Conservation (phyloP, 2,329 filamentous ascomycete species). For the Canariomyces notabilis region DNA sequence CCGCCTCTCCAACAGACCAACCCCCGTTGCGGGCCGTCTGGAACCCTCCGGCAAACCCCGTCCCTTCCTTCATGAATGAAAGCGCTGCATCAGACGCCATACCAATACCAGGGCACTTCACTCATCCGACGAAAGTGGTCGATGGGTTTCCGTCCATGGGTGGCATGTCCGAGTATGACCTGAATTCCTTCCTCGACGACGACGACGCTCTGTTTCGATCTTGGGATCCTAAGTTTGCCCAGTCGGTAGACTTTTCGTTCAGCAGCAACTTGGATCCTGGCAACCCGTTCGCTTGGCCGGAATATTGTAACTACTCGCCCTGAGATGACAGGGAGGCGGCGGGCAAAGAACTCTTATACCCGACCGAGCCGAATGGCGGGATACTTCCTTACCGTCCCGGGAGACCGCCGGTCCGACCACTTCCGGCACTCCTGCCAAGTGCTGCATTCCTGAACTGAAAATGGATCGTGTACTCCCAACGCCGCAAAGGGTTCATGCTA, state of each 20-base stretch:
- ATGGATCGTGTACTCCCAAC: too few species aligned
- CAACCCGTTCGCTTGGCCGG: slow-evolving; percentile 21
- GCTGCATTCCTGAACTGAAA: too few species aligned
- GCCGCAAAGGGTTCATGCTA: too few species aligned
- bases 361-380: too few species aligned
- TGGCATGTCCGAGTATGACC: background rate
- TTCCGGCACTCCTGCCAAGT: too few species aligned
- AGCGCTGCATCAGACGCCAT: background rate
- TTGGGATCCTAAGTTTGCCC: slow-evolving; percentile 18
- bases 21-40: background rate
- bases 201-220: slow-evolving; percentile 20
- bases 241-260: slow-evolving; percentile 22
- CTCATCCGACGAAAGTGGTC: background rate
- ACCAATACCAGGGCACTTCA: slow-evolving; percentile 2
- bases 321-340: too few species aligned
- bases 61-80: background rate
- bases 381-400: too few species aligned
- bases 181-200: slow-evolving; percentile 6
- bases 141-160: background rate
- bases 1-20: background rate
- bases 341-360: too few species aligned
- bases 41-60: background rate
- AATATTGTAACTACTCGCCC: slow-evolving; percentile 11
- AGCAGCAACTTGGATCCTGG: slow-evolving; percentile 22
- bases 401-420: too few species aligned